These are phyloP conservation scores for Fomitiporia mediterranea DNA, from an alignment of 1,284 basidiomycete species.

Conservation along the genomic window DNA sequence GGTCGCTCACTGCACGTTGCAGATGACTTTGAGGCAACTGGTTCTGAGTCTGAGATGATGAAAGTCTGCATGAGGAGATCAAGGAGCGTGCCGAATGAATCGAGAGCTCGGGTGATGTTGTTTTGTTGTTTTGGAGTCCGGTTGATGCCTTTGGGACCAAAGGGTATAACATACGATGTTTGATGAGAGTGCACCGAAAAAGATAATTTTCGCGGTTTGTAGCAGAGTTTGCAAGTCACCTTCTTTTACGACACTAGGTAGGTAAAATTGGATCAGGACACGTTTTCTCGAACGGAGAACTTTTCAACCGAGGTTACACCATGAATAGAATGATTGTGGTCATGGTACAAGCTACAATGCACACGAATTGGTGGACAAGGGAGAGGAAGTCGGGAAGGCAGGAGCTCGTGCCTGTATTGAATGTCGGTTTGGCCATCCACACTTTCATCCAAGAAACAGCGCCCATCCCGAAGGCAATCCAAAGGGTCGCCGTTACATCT, in stretches of 20 bases:
- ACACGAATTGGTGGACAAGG: background rate
- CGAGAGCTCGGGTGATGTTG: constrained; percentile 81
- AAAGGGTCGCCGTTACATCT: constrained; percentile 64
- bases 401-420: constrained; percentile 74
- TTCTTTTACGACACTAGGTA: constrained; percentile 78
- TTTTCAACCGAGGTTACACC: constrained; percentile 51
- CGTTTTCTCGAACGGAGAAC: background rate
- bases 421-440: constrained; percentile 86
- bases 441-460: constrained; percentile 83
- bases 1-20: too few species aligned
- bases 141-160: constrained; percentile 82
- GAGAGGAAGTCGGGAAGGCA: background rate
- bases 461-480: constrained; percentile 82
- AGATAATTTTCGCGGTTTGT: constrained; percentile 73
- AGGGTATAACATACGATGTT: constrained; percentile 81
- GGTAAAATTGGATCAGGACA: constrained; percentile 19
- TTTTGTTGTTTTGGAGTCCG: constrained; percentile 74
- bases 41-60: too few species aligned
- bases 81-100: constrained; percentile 83
- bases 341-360: constrained; percentile 79
- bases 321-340: constrained; percentile 82
- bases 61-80: constrained; percentile 79
- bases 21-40: too few species aligned
- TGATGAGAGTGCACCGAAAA: constrained; percentile 72
- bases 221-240: constrained; percentile 74